Percentiles rank a stretch among this genome's conserved stretches.
These are phyloP conservation scores for Xylaria multiplex DNA, from an alignment of 2,329 filamentous ascomycete species.

Conservation along the genomic window DNA sequence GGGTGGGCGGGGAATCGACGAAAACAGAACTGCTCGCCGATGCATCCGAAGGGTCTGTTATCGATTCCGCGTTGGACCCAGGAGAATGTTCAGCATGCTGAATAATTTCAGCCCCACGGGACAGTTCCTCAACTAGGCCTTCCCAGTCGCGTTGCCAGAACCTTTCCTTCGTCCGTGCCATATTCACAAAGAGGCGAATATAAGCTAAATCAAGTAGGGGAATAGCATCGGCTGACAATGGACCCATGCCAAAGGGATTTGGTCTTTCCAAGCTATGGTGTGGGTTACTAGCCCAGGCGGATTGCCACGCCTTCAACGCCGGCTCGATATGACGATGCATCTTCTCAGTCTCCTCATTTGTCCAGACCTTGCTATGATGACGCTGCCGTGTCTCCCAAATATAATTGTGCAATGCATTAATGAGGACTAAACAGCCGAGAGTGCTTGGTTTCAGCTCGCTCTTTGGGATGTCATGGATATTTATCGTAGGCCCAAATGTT, in stretches of 20 bases:
- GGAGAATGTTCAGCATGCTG: slow-evolving; percentile 76
- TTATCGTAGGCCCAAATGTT: slow-evolving; percentile 58
- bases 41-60: slow-evolving; percentile 59
- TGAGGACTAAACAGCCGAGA: slow-evolving; percentile 89
- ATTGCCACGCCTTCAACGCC: slow-evolving; percentile 92
- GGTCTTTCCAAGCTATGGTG: slow-evolving; percentile 85
- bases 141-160: slow-evolving; percentile 96
- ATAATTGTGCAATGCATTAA: slow-evolving; percentile 95
- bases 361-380: slow-evolving; percentile 90
- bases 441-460: slow-evolving; percentile 83
- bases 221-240: slow-evolving; percentile 89
- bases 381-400: slow-evolving; percentile 97
- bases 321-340: slow-evolving; percentile 97
- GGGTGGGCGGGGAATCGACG: slow-evolving; percentile 62
- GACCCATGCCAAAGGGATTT: slow-evolving; percentile 82
- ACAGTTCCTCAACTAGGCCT: slow-evolving; percentile 87
- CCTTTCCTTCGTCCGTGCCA: slow-evolving; percentile 90
- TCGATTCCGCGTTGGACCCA: slow-evolving; percentile 58
- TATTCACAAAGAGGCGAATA: slow-evolving; percentile 89
- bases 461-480: slow-evolving; percentile 61
- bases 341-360: slow-evolving; percentile 88
- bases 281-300: slow-evolving; percentile 88
- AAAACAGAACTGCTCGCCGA: slow-evolving; percentile 59
- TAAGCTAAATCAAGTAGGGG: slow-evolving; percentile 92
- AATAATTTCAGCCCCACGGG: slow-evolving; percentile 77